A percentile compares a stretch with the other conserved stretches of the same genome.
These are phyloP conservation scores for Populus simonii DNA, from an alignment of 345 rosid genomes.

Conservation along the genomic window DNA sequence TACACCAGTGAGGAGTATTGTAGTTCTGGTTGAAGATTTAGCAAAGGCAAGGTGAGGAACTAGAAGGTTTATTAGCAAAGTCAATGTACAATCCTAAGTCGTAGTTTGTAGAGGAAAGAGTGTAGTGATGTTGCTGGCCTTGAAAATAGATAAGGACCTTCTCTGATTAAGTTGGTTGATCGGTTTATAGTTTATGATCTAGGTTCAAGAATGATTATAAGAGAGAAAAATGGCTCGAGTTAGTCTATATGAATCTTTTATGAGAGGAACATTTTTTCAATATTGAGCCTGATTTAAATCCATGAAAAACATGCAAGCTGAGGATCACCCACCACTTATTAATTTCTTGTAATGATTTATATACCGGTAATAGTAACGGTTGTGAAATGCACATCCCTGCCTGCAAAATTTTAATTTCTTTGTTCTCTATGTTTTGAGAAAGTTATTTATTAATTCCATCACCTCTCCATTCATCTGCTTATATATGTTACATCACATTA, in stretches of 20 bases:
- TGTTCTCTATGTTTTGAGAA: background rate
- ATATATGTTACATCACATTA: background rate
- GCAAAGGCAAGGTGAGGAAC: background rate
- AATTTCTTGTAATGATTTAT: background rate
- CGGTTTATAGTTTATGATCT: background rate
- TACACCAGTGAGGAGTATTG: background rate
- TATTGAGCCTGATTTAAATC: background rate
- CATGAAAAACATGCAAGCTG: background rate
- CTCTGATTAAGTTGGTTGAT: background rate
- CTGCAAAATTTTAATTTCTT: background rate
- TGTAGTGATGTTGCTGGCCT: background rate
- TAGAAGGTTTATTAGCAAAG: background rate
- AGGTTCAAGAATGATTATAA: background rate
- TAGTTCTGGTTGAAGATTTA: background rate
- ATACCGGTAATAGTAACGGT: background rate
- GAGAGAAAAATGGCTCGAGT: background rate
- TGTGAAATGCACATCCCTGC: background rate
- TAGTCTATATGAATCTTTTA: background rate
- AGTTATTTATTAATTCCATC: background rate
- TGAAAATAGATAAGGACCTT: background rate
- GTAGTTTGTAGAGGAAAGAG: background rate
- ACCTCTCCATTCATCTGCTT: background rate
- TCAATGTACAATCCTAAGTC: background rate
- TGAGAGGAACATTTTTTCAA: background rate
- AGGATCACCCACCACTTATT: background rate